A percentile compares a stretch with the other conserved stretches of the same genome.
phyloP scores from a whole-genome alignment of 768 basidiomycete species.

The Calocybe gangraenosa region DNA sequence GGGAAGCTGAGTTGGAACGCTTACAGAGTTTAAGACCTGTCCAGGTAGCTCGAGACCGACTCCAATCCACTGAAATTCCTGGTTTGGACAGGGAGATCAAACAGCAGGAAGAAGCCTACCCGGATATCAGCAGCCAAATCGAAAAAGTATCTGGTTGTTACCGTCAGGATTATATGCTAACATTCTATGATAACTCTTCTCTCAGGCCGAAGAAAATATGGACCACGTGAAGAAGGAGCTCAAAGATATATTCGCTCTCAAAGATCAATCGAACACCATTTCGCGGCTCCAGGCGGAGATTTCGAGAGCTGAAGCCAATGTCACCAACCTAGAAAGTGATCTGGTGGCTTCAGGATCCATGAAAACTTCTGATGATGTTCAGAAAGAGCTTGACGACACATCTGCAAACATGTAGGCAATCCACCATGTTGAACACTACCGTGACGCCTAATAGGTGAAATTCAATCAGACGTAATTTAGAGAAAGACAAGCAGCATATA shows the following conservation, averaged over 20 bases:
- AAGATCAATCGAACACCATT: conserved; percentile 57
- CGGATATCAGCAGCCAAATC: conserved; percentile 44
- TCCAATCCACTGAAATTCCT: conserved; percentile 64
- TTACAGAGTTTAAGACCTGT: conserved; percentile 59
- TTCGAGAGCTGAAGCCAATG: conserved; percentile 56
- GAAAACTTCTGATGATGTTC: conserved; percentile 83
- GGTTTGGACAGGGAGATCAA: conserved; percentile 58
- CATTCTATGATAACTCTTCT: conserved; percentile 1
- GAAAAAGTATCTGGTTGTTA: conserved; percentile 49
- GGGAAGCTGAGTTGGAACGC: conserved; percentile 54
- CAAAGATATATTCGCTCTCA: conserved; percentile 56
- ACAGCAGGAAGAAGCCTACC: conserved; percentile 50
- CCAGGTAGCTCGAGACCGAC: conserved; percentile 47
- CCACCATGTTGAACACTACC: background rate
- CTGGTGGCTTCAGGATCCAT: conserved; percentile 69
- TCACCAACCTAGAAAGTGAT: conserved; percentile 59
- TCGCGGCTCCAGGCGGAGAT: conserved; percentile 57
- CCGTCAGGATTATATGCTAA: conserved; percentile 1
- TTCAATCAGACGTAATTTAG: conserved; percentile 53
- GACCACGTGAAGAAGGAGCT: conserved; percentile 52
- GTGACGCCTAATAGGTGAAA: background rate
- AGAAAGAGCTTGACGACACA: conserved; percentile 66
- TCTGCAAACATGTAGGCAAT: conserved; percentile 58
- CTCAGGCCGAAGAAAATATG: conserved; percentile 50
- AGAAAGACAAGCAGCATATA: conserved; percentile 57